Evolutionary conservation across 306 rosid genomes (phyloP).

Genomic region (Biancaea sappan): DNA sequence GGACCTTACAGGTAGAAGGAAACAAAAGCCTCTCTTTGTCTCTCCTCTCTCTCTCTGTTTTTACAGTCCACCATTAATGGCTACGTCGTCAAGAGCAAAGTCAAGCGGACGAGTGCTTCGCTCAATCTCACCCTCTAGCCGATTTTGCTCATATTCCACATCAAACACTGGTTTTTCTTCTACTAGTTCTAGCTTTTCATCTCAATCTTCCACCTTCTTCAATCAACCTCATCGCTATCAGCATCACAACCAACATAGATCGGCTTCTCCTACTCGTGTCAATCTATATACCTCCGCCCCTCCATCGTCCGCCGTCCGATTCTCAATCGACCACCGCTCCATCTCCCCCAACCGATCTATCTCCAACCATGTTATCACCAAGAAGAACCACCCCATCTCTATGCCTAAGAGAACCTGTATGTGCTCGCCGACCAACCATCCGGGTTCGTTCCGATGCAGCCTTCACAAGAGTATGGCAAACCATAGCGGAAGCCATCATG

Average conservation of each 20-base stretch:
- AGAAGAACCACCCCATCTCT: conserved; percentile 59
- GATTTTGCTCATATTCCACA: conserved; percentile 39
- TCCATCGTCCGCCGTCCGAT: conserved; percentile 61
- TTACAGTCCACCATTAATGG: conserved; percentile 40
- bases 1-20: conserved; percentile 30
- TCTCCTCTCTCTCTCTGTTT: not conserved
- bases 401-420: conserved; percentile 69
- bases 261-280: conserved; percentile 86
- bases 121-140: conserved; percentile 57
- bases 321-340: conserved; percentile 76
- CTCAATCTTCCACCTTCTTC: conserved; percentile 60
- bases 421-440: conserved; percentile 94
- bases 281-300: conserved; percentile 52
- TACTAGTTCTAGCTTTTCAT: conserved; percentile 53
- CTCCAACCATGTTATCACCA: conserved; percentile 55
- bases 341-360: conserved; percentile 80
- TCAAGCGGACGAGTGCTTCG: conserved; percentile 66
- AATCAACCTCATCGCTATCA: conserved; percentile 31
- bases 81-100: conserved; percentile 59
- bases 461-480: conserved; percentile 60
- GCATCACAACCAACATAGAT: conserved; percentile 50
- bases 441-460: conserved; percentile 92
- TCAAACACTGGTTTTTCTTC: conserved; percentile 40
- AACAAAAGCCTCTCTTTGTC: not conserved
- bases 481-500: conserved; percentile 27